Percentiles rank a stretch among this genome's conserved stretches.
These are phyloP conservation scores for Eucalyptus decipiens DNA, from an alignment of 345 rosid species.

Conservation along the genomic window DNA sequence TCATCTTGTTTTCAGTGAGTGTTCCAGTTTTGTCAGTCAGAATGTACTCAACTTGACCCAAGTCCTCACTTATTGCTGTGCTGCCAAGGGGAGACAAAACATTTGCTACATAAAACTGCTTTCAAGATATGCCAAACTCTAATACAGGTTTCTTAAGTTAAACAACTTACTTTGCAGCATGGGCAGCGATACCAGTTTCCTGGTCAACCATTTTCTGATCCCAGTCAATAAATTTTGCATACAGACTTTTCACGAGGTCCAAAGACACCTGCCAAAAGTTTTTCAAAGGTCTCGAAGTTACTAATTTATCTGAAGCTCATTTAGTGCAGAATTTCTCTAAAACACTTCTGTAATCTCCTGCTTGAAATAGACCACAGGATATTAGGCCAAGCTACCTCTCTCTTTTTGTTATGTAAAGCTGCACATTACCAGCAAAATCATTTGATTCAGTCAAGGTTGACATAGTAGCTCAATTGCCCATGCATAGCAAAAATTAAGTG, in stretches of 20 bases:
- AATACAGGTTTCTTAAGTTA: neutral
- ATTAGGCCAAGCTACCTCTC: neutral
- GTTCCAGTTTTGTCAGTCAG: constrained; percentile 99
- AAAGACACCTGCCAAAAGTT: constrained; percentile 61
- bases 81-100: constrained; percentile 57
- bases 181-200: constrained; percentile 67
- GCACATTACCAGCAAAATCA: neutral
- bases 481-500: neutral
- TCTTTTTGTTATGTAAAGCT: neutral
- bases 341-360: neutral
- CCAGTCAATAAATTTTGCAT: constrained; percentile 96
- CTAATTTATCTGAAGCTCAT: neutral
- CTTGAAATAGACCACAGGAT: neutral
- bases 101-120: neutral
- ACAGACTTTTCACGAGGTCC: constrained; percentile 89
- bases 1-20: constrained; percentile 92
- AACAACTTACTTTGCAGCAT: constrained; percentile 84
- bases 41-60: constrained; percentile 98
- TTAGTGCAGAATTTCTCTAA: neutral
- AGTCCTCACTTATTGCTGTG: constrained; percentile 99
- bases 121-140: neutral
- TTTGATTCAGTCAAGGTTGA: neutral
- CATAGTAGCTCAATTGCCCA: neutral
- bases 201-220: constrained; percentile 79
- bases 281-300: neutral